Evolutionary conservation across 805 yeast species (phyloP).

Genomic region (Myxozyma neglecta): DNA sequence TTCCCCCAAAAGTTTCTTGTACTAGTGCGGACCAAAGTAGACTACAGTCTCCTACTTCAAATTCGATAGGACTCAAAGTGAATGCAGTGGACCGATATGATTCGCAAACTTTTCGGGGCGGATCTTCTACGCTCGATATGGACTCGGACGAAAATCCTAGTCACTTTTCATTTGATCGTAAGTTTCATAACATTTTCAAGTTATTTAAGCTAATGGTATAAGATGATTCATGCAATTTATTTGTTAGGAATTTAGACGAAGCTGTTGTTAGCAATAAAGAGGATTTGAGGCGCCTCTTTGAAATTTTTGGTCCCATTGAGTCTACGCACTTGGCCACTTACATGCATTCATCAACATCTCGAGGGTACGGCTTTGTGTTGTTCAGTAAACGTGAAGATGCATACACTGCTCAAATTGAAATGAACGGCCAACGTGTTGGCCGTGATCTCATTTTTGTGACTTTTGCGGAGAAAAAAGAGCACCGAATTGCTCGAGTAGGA

Average conservation of each 20-base stretch:
- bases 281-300: slow-evolving; percentile 20
- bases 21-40: not conserved
- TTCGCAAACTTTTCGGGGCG: not conserved
- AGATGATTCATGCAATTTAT: slow-evolving; percentile 23
- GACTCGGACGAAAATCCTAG: not conserved
- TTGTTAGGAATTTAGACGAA: slow-evolving; percentile 27
- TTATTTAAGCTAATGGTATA: not conserved
- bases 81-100: not conserved
- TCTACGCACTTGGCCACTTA: slow-evolving; percentile 12
- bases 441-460: slow-evolving; percentile 17
- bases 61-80: not conserved
- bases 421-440: slow-evolving; percentile 25
- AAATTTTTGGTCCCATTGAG: slow-evolving; percentile 16
- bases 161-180: too few species aligned
- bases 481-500: not conserved
- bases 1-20: not conserved
- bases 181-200: too few species aligned
- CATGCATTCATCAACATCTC: slow-evolving; percentile 9
- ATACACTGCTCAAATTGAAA: slow-evolving; percentile 4
- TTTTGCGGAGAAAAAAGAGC: slow-evolving; percentile 17
- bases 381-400: slow-evolving; percentile 24
- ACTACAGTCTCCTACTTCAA: too few species aligned
- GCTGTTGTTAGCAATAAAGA: slow-evolving; percentile 5
- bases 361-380: slow-evolving; percentile 29
- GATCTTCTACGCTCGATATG: not conserved